phyloP scores from a whole-genome alignment of 768 basidiomycete genomes.

The Tulasnella sp. region DNA sequence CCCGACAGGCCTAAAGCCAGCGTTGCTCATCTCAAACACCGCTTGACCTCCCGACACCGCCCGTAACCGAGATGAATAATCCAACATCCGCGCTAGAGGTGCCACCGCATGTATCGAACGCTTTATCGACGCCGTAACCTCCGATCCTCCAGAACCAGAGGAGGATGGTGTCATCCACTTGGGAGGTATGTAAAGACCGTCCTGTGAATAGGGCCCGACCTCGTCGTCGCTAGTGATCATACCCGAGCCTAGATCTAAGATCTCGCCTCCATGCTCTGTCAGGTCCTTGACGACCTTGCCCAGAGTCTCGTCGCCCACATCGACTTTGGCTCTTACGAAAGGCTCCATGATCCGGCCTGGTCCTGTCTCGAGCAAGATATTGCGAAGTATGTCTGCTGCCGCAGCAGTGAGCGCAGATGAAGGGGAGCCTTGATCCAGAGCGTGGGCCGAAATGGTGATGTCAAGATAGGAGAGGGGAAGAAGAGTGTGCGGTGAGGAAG shows the following conservation, averaged over 20 bases:
- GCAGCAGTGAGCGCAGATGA: slow-evolving; percentile 56
- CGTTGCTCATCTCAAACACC: slow-evolving; percentile 63
- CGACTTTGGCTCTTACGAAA: slow-evolving; percentile 57
- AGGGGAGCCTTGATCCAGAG: slow-evolving; percentile 33
- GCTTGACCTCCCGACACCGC: slow-evolving; percentile 78
- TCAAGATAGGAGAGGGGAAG: slow-evolving; percentile 56
- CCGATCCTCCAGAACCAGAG: slow-evolving; percentile 23
- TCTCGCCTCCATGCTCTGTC: slow-evolving; percentile 73
- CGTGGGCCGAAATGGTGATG: slow-evolving; percentile 42
- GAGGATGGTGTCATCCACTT: slow-evolving; percentile 65
- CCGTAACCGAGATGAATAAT: slow-evolving; percentile 68
- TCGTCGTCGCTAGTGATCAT: slow-evolving; percentile 27
- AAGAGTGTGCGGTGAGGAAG: slow-evolving; percentile 68
- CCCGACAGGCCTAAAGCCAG: slow-evolving; percentile 64
- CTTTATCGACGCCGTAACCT: slow-evolving; percentile 36
- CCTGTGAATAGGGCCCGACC: slow-evolving; percentile 38
- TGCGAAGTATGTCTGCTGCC: slow-evolving; percentile 45
- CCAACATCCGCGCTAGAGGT: slow-evolving; percentile 71
- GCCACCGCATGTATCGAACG: slow-evolving; percentile 62
- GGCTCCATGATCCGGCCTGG: slow-evolving; percentile 73
- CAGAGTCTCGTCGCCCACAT: slow-evolving; percentile 52
- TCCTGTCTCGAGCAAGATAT: slow-evolving; percentile 49
- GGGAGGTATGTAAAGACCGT: slow-evolving; percentile 68
- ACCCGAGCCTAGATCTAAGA: slow-evolving; percentile 49
- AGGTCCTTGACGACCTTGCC: slow-evolving; percentile 76